Evolutionary conservation across 2,329 filamentous ascomycete species (phyloP), one percentile per base, ranked within the genome.

Genomic region (Cladosporium sp.): DNA sequence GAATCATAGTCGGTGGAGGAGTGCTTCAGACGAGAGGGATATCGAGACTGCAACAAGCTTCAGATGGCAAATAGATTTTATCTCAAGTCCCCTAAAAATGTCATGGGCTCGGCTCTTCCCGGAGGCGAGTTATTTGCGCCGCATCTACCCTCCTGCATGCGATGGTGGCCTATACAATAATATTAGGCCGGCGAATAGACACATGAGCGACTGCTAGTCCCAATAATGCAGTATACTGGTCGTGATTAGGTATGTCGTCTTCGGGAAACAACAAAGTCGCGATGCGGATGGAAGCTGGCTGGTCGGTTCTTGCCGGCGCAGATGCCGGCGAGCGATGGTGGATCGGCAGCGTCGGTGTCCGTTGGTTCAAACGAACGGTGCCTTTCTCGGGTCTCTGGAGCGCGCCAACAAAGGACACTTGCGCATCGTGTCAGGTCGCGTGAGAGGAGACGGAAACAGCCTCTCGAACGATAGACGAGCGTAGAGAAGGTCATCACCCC

Each of bases 401-500:
- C 49, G 49, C 26, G 49, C 49, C 53, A 25, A 51, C 48, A 26
- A 26, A 18, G n/a, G 28, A 34, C 51, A 56, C 49, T 54, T 28
- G 25, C 49, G n/a, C 28, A 34, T n/a, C 26, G n/a, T 54, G 28
- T 25, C 21, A 36, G 30, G 32, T 62, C 59, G 59, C 59, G 49
- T 63, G 49, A 63, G 59, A 23, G 59, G 48, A 26, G 36, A 56
- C 25, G 16, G 36, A 14, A n/a, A 16, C 36, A n/a, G 18, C 18
- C 36, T 43, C 36, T 16, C 36, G 2, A 25, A 51, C 59, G n/a
- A 28, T 30, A 63, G 48, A 56, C 59, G 34, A 63, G 59, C 49
- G 48, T 54, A 63, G 46, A 34, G 54, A 63, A 63, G 59, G 49
- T 63, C 59, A 56, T 56, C 59, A 46, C 49, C 23, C 59, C 48